Percentiles rank a stretch among this genome's conserved stretches.
Conservation (phyloP, 352 stramenopile genomes). For the Hyphochytrium catenoides region DNA sequence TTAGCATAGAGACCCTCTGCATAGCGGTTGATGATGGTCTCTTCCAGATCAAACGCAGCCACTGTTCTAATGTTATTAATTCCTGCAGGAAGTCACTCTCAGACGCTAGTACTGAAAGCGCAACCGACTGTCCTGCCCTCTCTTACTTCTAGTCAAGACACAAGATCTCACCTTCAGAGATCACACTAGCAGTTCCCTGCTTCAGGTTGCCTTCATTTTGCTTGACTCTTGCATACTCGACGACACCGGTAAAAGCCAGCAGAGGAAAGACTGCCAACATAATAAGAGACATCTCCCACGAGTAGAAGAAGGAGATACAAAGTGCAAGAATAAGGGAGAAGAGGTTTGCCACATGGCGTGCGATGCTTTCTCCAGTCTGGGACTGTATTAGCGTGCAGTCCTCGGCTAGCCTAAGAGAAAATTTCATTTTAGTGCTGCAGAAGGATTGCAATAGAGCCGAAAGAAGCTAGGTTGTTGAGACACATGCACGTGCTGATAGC, state of each 20-base stretch:
- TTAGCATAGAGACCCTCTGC: too few species aligned
- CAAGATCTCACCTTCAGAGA: conserved; percentile 8
- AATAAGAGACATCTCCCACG: conserved; percentile 21
- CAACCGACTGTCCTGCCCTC: conserved; percentile 5
- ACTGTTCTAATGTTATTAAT: conserved; percentile 26
- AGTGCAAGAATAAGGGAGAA: conserved; percentile 13
- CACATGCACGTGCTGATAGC: too few species aligned
- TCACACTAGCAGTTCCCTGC: conserved; percentile 13
- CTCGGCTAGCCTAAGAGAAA: conserved; percentile 21
- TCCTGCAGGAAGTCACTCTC: conserved; percentile 18
- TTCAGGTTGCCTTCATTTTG: conserved; percentile 16
- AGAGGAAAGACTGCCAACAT: conserved; percentile 24
- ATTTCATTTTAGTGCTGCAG: too few species aligned
- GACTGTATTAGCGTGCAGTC: conserved; percentile 27
- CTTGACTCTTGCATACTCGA: conserved; percentile 13
- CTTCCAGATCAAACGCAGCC: conserved; percentile 22
- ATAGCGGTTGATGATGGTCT: conserved; percentile 11
- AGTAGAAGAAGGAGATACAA: conserved; percentile 15
- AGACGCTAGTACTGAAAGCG: conserved; percentile 7
- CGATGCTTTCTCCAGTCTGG: conserved; percentile 16
- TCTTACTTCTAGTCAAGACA: conserved; percentile 1
- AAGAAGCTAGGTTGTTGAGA: too few species aligned
- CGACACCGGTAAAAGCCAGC: conserved; percentile 14
- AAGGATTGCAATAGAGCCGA: too few species aligned
- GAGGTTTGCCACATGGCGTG: conserved; percentile 13